Base-by-base conservation (phyloP, 164 flowering plant species). In the Dillenia suffruticosa region DNA sequence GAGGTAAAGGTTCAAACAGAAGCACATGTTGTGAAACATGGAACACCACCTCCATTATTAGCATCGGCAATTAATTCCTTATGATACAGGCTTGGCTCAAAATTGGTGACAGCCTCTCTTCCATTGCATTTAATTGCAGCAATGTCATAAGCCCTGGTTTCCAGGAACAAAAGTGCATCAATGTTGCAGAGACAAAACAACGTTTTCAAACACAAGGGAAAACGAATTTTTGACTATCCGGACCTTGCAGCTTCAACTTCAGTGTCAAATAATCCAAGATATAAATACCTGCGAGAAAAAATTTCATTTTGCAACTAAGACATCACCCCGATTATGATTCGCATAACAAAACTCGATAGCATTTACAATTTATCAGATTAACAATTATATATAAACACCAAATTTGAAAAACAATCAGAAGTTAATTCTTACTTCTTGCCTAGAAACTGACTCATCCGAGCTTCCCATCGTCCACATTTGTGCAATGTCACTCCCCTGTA, bases 221-320 rank as follows among this genome's bases (percentile, higher is more conserved):
- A 64, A 62, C 75, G 72, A 77, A 80, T 79, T 78, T 64, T 73
- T 70, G 68, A 68, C 74, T 74, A 76, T 45, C 58, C 78, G 76
- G 85, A 92, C 98, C 98, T 92, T 86, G 98, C 98, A 73, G 96
- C 96, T 79, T 92, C 96, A 66, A 87, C 72, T 82, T 90, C 96
- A 65, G 76, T 88, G 81, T 92, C 96, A 78, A 90, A 90, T 63
- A 90, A 84, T 69, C 98, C 96, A 78, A 92, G 96, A 82, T 92
- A 93, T 62, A 93, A 81, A 83, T 92, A 90, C 96, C 96, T 88
- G 92, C 92, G 85, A 32, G 40, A 32, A 32, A 32, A 32, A 5
- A 32, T 32, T 5, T 32, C 40, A 32, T 32, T 32, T 32, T 6
- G 0, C 7, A 32, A 32, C 6, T 32, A 32, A 32, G 40, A 32